A percentile compares a stretch with the other conserved stretches of the same genome.
Conservation (phyloP, 1,284 basidiomycete genomes). For the Papiliotrema fonsecae region DNA sequence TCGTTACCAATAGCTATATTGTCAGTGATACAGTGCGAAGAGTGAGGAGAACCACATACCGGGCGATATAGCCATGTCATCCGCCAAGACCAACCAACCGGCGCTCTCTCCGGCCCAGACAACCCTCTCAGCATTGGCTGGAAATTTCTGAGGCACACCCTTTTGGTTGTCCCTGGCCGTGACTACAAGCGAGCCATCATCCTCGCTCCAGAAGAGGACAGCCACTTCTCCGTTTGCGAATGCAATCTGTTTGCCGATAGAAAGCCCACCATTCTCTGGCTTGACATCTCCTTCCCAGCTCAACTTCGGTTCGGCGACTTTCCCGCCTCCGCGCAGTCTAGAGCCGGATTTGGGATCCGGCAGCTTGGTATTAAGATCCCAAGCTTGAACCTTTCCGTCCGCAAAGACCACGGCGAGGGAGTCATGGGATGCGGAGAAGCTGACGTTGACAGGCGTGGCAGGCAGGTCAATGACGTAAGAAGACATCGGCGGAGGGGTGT, state of each 20-base stretch:
- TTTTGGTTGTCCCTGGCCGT: neutral
- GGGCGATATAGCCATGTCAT: too few species aligned
- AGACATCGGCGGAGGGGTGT: conserved; percentile 93
- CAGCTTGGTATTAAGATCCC: conserved; percentile 61
- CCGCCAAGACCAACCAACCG: conserved; percentile 28
- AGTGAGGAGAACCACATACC: too few species aligned
- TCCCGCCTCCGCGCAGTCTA: conserved; percentile 55
- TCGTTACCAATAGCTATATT: too few species aligned
- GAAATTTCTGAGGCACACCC: neutral
- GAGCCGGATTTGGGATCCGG: conserved; percentile 46
- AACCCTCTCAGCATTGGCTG: conserved; percentile 22
- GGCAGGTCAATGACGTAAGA: conserved; percentile 60
- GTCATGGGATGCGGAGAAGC: conserved; percentile 60
- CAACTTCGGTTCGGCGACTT: conserved; percentile 55
- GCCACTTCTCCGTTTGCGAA: conserved; percentile 24
- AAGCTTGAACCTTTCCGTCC: conserved; percentile 56
- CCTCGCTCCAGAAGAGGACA: conserved; percentile 9
- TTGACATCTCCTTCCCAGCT: conserved; percentile 50
- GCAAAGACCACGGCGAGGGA: conserved; percentile 61
- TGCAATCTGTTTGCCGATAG: conserved; percentile 31
- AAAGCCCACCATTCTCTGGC: conserved; percentile 27
- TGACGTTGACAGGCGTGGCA: conserved; percentile 60
- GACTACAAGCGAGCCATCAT: conserved; percentile 9
- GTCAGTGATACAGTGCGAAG: too few species aligned
- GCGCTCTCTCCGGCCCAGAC: conserved; percentile 25